Evolutionary conservation across 495 filamentous ascomycete species (phyloP), one percentile per base, ranked within the genome.

Genomic region (Xylaria curta): DNA sequence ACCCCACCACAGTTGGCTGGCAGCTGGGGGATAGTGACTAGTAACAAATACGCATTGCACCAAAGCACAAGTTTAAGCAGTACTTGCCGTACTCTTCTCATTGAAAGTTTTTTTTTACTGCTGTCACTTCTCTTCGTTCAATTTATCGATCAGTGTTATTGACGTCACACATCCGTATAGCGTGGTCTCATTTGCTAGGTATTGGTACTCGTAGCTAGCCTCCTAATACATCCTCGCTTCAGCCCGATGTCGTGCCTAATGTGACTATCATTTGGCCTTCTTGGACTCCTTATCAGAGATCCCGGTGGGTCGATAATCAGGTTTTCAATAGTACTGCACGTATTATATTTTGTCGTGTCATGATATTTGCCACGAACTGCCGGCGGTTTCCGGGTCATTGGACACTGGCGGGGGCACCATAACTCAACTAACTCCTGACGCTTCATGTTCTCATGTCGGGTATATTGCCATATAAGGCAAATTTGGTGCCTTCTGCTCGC

Each of bases 211-310:
- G 15, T 40, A 26, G 40, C 21, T 33, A 42, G 0, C 21, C 12
- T 59, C 8, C 21, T 8, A n/a, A 67, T 44, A 21, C 36, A 21
- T n/a, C 17, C 17, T 40, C 19, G 33, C n/a, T 40, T 33, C n/a
- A 56, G 21, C 46, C 17, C 42, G 36, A 31, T 13, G 38, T 68
- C 17, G 38, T 8, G 12, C 21, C 24, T 56, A 42, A 46, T 8
- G 40, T 60, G 58, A 42, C 19, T 58, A 42, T 51, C 58, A 44
- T 31, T 53, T 70, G 59, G 56, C 40, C 51, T 36, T 54, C 21
- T 58, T 54, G 17, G 17, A 24, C 64, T 56, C 21, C 60, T 56
- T 24, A 40, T 31, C 44, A 33, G 36, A 46, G n/a, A 38, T 60
- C 12, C 33, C 44, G n/a, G 33, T 56, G 31, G 24, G 10, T 46